These are phyloP conservation scores for Thoreauomyces humboldtii DNA, from an alignment of 192 early-diverging fungal species.

Conservation along the genomic window DNA sequence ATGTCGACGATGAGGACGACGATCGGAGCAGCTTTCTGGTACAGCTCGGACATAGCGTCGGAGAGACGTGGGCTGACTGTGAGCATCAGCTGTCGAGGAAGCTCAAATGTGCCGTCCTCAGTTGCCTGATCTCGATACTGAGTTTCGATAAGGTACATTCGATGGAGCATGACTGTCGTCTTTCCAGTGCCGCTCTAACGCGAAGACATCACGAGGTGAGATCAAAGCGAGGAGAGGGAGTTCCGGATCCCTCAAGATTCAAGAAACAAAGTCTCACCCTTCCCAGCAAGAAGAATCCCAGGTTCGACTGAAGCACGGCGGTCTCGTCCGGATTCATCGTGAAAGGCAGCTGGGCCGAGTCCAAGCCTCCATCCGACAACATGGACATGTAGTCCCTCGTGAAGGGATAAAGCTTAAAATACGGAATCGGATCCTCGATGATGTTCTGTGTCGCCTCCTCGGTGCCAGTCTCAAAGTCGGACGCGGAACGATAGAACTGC, in stretches of 20 bases:
- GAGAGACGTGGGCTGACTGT: constrained; percentile 6
- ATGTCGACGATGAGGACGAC: no score
- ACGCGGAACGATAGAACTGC: neutral
- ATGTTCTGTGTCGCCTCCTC: no score
- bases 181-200: constrained; percentile 3
- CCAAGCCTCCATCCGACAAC: neutral
- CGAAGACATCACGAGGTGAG: no score
- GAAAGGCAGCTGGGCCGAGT: neutral
- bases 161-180: constrained; percentile 3
- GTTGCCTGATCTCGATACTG: neutral
- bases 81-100: constrained; percentile 7
- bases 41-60: neutral
- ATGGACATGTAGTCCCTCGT: neutral
- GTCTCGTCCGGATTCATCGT: neutral
- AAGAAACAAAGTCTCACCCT: no score
- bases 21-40: no score
- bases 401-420: neutral
- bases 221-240: no score
- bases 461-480: neutral
- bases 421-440: neutral
- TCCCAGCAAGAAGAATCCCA: neutral
- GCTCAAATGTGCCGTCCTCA: no score
- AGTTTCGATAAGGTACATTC: neutral
- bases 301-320: neutral
- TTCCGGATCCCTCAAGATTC: no score